Percentiles rank a stretch among this genome's conserved stretches.
Conservation (phyloP, 805 yeast genomes). For the Cyberlindnera suaveolens region DNA sequence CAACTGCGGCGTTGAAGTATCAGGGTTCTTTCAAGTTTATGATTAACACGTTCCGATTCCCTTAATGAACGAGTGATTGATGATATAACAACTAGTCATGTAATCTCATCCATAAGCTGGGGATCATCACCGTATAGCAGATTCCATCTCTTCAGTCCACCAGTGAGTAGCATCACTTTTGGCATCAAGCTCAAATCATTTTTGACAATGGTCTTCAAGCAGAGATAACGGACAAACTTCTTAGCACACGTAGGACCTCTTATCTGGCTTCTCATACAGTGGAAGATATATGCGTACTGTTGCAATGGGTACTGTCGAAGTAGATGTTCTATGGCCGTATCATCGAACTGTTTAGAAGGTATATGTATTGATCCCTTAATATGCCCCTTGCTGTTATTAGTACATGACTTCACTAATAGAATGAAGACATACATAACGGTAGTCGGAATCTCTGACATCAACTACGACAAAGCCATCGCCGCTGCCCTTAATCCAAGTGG, state of each 20-base stretch:
- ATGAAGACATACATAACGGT: constrained; percentile 4
- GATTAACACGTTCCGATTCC: constrained; percentile 7
- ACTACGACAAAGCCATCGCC: constrained; percentile 6
- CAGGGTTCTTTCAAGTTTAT: constrained; percentile 12
- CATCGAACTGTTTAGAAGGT: constrained; percentile 10
- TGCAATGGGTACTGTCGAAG: constrained; percentile 3
- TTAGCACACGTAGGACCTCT: constrained; percentile 17
- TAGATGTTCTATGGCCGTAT: neutral
- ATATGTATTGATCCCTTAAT: constrained; percentile 8
- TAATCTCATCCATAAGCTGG: constrained; percentile 6
- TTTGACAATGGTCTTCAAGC: constrained; percentile 1
- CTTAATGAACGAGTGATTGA: neutral
- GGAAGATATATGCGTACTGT: constrained; percentile 11
- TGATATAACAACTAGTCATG: neutral
- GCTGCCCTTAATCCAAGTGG: constrained; percentile 5
- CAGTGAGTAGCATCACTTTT: constrained; percentile 13
- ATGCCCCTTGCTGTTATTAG: constrained; percentile 9
- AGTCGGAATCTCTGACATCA: constrained; percentile 20
- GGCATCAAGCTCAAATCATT: constrained; percentile 6
- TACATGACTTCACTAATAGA: neutral
- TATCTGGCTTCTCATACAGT: constrained; percentile 21
- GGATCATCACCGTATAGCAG: constrained; percentile 11
- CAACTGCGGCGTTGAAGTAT: constrained; percentile 10
- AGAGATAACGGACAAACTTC: constrained; percentile 6
- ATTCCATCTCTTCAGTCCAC: constrained; percentile 22